A percentile compares a stretch with the other conserved stretches of the same genome.
phyloP scores from a whole-genome alignment of 768 basidiomycete species.

The Mycena belliarum region DNA sequence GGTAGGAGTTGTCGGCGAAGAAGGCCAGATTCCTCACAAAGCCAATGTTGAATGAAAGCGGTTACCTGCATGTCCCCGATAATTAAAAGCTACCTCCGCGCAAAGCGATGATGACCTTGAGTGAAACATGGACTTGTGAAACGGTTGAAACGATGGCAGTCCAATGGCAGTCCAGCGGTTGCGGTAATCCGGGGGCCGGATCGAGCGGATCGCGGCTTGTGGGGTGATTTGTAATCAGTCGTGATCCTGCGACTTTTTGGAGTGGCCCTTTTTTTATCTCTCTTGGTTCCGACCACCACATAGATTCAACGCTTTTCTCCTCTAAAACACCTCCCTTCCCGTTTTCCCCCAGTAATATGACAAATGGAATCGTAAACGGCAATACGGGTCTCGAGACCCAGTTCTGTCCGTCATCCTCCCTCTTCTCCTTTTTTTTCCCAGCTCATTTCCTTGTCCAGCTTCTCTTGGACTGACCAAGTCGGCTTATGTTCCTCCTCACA shows the following conservation, averaged over 20 bases:
- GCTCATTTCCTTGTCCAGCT: slow-evolving; percentile 41
- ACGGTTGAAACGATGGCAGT: too few relatives aligned
- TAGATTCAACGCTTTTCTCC: slow-evolving; percentile 18
- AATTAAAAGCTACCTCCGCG: too few relatives aligned
- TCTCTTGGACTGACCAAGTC: slow-evolving; percentile 78
- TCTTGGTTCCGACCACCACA: slow-evolving; percentile 18
- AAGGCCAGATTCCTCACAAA: too few relatives aligned
- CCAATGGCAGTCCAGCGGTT: too few relatives aligned
- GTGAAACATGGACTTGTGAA: too few relatives aligned
- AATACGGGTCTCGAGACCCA: slow-evolving; percentile 69
- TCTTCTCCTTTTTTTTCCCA: slow-evolving; percentile 10
- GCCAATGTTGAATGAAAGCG: too few relatives aligned
- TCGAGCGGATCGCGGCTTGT: not conserved
- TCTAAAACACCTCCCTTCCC: slow-evolving; percentile 18
- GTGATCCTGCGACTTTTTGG: slow-evolving; percentile 1
- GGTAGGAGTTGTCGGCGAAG: too few relatives aligned
- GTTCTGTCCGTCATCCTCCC: slow-evolving; percentile 55
- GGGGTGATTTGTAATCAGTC: not conserved
- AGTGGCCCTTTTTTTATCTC: not conserved
- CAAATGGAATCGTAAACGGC: slow-evolving; percentile 89
- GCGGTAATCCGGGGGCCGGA: not conserved
- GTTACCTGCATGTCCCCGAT: too few relatives aligned
- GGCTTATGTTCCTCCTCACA: slow-evolving; percentile 87
- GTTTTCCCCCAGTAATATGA: slow-evolving; percentile 56
- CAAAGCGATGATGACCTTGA: too few relatives aligned